Evolutionary conservation across 2,329 filamentous ascomycete species (phyloP), one percentile per base, ranked within the genome.

Genomic region (Aureobasidium sp.): DNA sequence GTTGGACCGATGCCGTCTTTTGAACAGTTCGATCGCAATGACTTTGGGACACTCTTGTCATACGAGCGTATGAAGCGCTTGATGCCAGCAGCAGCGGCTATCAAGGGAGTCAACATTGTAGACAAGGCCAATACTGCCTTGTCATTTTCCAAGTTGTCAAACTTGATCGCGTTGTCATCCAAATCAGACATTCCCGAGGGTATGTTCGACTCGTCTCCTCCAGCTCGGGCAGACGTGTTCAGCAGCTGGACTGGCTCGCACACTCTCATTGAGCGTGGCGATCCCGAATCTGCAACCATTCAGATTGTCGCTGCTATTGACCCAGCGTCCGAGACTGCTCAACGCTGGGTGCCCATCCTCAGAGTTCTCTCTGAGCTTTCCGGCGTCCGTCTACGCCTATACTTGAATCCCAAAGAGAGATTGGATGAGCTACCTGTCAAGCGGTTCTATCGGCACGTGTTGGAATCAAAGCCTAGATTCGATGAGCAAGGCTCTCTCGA

Each of bases 371-470:
- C 92, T 0, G 85, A 96, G 67, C 81, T 99, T 55, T 84, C 89
- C 44, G 92, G 94, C 3, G 87, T 97, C 0, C 86, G 91, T 70
- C 73, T 96, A 36, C 90, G 88, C 68, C 79, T 99, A 6, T 96
- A 90, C 73, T 75, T 99, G 48, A 97, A 97, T 69, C 93, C 94
- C 0, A 84, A 81, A 61, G 86, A 91, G n/a, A 81, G 81, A 44
- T 78, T 97, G 5, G 81, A 86, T 62, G 94, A 97, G 71, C 83
- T 99, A 7, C 93, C 94, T 0, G 84, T 97, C 44, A 99, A 97
- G 77, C 83, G 94, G 0, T 99, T 99, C 74, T 99, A 96, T 73
- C 86, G 94, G 66, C 93, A 96, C 69, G 88, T 97, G 0, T 78
- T 99, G 3, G 84, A 88, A 27, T 86, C 91, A 0, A 85, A 87